A percentile compares a stretch with the other conserved stretches of the same genome.
These are phyloP conservation scores for Clarireedia sp. DNA, from an alignment of 2,329 filamentous ascomycete species.

Conservation along the genomic window DNA sequence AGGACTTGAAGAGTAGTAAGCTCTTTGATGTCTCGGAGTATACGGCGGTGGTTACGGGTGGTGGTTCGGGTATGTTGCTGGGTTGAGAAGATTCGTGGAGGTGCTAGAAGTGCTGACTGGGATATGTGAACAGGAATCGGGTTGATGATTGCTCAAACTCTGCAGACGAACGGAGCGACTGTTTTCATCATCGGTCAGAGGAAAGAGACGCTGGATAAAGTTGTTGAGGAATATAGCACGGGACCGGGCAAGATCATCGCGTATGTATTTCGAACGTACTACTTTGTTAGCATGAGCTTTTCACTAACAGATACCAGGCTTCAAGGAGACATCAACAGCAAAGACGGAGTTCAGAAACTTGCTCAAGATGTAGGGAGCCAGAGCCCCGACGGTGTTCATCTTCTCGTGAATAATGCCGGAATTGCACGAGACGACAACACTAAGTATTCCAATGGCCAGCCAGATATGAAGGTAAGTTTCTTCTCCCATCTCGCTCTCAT, in stretches of 20 bases:
- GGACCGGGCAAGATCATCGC: constrained; percentile 33
- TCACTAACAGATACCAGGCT: constrained; percentile 21
- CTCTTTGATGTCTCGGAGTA: constrained; percentile 18
- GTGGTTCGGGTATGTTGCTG: constrained; percentile 8
- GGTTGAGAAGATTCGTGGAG: background rate
- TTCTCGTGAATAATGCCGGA: constrained; percentile 48
- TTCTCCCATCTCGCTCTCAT: background rate
- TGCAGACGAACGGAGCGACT: constrained; percentile 25
- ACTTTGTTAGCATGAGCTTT: background rate
- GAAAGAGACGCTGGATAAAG: constrained; percentile 22
- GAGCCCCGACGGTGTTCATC: constrained; percentile 45
- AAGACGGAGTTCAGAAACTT: constrained; percentile 43
- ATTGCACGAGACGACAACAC: constrained; percentile 46
- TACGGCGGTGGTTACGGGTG: constrained; percentile 16
- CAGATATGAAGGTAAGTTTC: constrained; percentile 35
- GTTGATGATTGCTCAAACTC: constrained; percentile 25
- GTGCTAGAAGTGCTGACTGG: background rate
- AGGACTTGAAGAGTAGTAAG: constrained; percentile 20
- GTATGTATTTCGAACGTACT: constrained; percentile 17
- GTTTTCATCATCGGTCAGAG: constrained; percentile 25
- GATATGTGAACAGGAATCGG: constrained; percentile 19
- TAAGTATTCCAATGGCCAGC: constrained; percentile 39
- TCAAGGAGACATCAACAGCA: constrained; percentile 50
- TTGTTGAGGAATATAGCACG: constrained; percentile 41
- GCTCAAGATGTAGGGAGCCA: background rate